Conservation (phyloP, 2,329 filamentous ascomycete genomes). For the Polytolypa hystricis region DNA sequence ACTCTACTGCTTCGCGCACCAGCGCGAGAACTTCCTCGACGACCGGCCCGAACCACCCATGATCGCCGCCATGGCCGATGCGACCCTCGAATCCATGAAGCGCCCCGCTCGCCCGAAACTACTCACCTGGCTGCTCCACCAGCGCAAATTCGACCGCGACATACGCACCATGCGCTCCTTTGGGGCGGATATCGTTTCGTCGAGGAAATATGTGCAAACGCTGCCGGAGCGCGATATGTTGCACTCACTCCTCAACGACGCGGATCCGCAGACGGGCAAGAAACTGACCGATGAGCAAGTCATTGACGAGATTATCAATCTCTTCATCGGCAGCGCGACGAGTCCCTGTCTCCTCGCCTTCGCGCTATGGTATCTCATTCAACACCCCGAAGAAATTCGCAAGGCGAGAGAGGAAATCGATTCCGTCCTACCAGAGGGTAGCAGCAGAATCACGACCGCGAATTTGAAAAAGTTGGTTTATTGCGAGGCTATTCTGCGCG, state of each 20-base stretch:
- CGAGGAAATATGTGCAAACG: constrained; percentile 43
- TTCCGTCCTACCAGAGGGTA: constrained; percentile 49
- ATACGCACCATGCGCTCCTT: constrained; percentile 46
- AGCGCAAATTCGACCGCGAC: constrained; percentile 43
- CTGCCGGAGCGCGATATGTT: constrained; percentile 52
- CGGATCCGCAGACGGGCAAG: constrained; percentile 51
- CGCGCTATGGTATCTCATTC: constrained; percentile 52
- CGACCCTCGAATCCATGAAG: constrained; percentile 46
- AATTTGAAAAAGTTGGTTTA: constrained; percentile 57
- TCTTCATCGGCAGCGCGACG: constrained; percentile 58
- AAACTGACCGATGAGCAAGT: constrained; percentile 49
- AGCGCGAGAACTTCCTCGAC: constrained; percentile 37
- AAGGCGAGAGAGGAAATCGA: constrained; percentile 60
- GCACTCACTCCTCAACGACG: constrained; percentile 46
- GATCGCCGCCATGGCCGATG: constrained; percentile 44
- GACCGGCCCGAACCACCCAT: constrained; percentile 40
- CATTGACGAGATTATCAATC: constrained; percentile 57
- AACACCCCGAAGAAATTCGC: constrained; percentile 47
- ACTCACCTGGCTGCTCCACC: constrained; percentile 43
- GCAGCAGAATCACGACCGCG: constrained; percentile 39
- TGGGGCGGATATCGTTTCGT: constrained; percentile 46
- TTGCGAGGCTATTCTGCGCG: constrained; percentile 53
- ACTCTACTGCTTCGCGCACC: constrained; percentile 42
- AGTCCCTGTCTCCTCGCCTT: constrained; percentile 58
- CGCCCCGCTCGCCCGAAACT: constrained; percentile 42